phyloP scores from a whole-genome alignment of 1,284 basidiomycete species.

The Moesziomyces aphidis region DNA sequence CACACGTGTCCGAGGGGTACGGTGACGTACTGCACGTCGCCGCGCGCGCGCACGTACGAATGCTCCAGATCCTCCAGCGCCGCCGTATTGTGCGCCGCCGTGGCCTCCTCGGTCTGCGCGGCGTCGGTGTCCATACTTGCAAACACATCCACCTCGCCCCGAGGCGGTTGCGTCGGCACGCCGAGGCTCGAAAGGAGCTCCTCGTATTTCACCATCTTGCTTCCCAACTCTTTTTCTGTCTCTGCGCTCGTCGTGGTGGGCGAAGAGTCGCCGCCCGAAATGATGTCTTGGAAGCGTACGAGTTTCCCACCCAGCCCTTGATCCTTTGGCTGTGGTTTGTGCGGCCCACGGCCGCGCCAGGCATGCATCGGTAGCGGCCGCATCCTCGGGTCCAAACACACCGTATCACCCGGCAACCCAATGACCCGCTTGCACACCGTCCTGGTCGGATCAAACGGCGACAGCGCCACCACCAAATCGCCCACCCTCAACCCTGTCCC shows the following conservation, averaged over 20 bases:
- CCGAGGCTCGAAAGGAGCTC: constrained; percentile 11
- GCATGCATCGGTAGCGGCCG: constrained; percentile 19
- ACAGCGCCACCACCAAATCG: constrained; percentile 82
- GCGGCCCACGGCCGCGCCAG: constrained; percentile 17
- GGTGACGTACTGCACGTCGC: constrained; percentile 46
- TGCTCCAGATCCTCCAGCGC: constrained; percentile 8
- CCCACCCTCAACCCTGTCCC: constrained; percentile 70
- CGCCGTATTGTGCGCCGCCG: constrained; percentile 16
- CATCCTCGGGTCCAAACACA: constrained; percentile 83
- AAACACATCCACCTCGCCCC: constrained; percentile 20
- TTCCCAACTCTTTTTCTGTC: constrained; percentile 1
- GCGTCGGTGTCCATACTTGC: constrained; percentile 29
- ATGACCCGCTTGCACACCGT: constrained; percentile 90
- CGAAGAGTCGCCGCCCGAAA: not conserved
- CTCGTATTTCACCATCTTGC: constrained; percentile 17
- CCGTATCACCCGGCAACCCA: constrained; percentile 86
- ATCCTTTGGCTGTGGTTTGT: not conserved
- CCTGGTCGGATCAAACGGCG: constrained; percentile 78
- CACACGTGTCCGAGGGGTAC: constrained; percentile 73
- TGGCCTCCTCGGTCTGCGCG: not conserved
- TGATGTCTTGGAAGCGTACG: not conserved
- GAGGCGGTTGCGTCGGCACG: not conserved
- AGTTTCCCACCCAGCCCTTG: not conserved
- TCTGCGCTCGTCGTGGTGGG: not conserved
- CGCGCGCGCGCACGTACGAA: constrained; percentile 25